A percentile compares a stretch with the other conserved stretches of the same genome.
Evolutionary conservation across 2,329 filamentous ascomycete species (phyloP).

Genomic region (Chlorencoelia australis): DNA sequence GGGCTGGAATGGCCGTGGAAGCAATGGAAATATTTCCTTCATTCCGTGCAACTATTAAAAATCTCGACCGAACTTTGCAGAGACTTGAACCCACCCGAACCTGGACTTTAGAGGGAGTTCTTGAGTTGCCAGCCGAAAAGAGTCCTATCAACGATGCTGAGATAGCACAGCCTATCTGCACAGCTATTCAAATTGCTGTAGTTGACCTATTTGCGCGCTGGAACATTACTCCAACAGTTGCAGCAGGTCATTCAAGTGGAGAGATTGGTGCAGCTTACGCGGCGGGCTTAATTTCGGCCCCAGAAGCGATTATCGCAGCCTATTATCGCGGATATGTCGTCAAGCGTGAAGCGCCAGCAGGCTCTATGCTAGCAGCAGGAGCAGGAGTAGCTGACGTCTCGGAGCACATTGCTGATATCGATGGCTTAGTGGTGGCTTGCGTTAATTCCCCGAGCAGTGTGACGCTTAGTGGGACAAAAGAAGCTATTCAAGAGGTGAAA

Average conservation of each 20-base stretch:
- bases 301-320: constrained; percentile 33
- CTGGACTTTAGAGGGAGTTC: constrained; percentile 22
- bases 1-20: constrained; percentile 18
- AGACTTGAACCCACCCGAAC: background rate
- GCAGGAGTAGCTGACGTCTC: constrained; percentile 2
- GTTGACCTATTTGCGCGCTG: constrained; percentile 33
- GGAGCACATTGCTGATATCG: background rate
- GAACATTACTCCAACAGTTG: constrained; percentile 29
- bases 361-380: constrained; percentile 12
- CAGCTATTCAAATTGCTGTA: constrained; percentile 37
- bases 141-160: constrained; percentile 2
- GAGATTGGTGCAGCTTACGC: constrained; percentile 39
- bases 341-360: background rate
- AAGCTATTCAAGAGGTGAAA: background rate
- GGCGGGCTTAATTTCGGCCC: constrained; percentile 24
- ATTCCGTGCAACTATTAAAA: constrained; percentile 13
- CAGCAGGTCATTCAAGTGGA: constrained; percentile 37
- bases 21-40: constrained; percentile 6
- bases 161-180: constrained; percentile 32
- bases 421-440: constrained; percentile 17
- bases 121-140: constrained; percentile 20
- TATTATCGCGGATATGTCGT: constrained; percentile 29
- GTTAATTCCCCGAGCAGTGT: constrained; percentile 17
- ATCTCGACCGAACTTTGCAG: constrained; percentile 2
- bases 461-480: constrained; percentile 15